These are phyloP conservation scores for Acorus gramineus DNA, from an alignment of 106 monocot genomes.

Conservation along the genomic window DNA sequence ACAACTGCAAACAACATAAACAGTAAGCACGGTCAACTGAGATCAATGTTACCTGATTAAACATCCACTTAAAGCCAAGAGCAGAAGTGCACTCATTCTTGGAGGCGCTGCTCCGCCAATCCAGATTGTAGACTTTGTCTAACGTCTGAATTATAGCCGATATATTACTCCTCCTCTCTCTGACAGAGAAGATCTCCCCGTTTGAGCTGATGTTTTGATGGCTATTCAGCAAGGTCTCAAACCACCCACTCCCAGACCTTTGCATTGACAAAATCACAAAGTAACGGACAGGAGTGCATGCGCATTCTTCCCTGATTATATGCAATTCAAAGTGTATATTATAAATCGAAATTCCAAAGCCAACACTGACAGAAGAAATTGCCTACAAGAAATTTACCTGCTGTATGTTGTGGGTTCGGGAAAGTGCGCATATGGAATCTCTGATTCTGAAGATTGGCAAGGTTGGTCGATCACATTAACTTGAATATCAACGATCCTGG, in stretches of 20 bases:
- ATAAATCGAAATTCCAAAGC: background rate
- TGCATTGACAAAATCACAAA: slow-evolving; percentile 82
- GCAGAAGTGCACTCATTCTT: slow-evolving; percentile 61
- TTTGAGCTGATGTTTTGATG: slow-evolving; percentile 71
- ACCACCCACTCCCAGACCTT: slow-evolving; percentile 87
- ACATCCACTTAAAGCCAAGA: slow-evolving; percentile 77
- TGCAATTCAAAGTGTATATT: background rate
- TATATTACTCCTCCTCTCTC: slow-evolving; percentile 50
- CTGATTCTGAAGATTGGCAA: slow-evolving; percentile 23
- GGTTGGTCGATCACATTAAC: slow-evolving; percentile 3
- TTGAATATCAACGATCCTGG: slow-evolving; percentile 3
- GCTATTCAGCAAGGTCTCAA: slow-evolving; percentile 78
- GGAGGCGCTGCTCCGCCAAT: slow-evolving; percentile 43
- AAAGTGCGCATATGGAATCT: slow-evolving; percentile 42
- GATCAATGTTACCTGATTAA: slow-evolving; percentile 57
- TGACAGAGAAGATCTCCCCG: slow-evolving; percentile 69
- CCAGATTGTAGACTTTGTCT: slow-evolving; percentile 61
- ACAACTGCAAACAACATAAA: no score
- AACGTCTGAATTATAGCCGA: slow-evolving; percentile 42
- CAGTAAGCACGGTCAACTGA: no score
- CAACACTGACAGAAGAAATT: background rate
- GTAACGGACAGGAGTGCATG: slow-evolving; percentile 53
- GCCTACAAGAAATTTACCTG: slow-evolving; percentile 21
- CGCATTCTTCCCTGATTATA: slow-evolving; percentile 57
- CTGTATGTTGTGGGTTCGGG: slow-evolving; percentile 39